A percentile compares a stretch with the other conserved stretches of the same genome.
These are phyloP conservation scores for Striga asiatica DNA, from an alignment of 257 asterid species.

Conservation along the genomic window DNA sequence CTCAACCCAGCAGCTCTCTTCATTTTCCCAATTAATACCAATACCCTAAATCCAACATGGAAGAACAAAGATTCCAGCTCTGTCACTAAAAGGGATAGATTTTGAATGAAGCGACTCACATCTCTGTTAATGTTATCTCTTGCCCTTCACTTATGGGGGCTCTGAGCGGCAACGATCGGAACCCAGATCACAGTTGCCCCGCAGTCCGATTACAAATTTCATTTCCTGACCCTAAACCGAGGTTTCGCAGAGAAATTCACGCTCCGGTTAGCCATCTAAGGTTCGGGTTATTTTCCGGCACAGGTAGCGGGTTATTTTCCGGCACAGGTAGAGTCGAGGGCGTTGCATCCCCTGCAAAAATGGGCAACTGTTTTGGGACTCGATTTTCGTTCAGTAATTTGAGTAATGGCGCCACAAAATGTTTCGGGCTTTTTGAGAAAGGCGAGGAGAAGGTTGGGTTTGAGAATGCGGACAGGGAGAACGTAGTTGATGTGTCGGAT, in stretches of 20 bases:
- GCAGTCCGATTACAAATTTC: not conserved
- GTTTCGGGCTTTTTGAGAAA: constrained; percentile 3
- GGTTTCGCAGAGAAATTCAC: constrained; percentile 29
- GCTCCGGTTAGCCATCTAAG: constrained; percentile 34
- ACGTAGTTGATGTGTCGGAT: constrained; percentile 1
- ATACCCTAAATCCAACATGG: too few relatives aligned
- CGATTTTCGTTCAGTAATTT: not conserved
- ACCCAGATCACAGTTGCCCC: not conserved
- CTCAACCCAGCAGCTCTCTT: too few relatives aligned
- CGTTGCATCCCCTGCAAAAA: constrained; percentile 5
- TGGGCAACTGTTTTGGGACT: constrained; percentile 25
- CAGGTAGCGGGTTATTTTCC: constrained; percentile 5
- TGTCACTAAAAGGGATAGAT: not conserved
- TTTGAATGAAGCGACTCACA: not conserved
- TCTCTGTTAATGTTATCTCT: not conserved
- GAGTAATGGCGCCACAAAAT: constrained; percentile 13
- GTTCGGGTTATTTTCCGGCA: constrained; percentile 1
- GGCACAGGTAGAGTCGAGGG: too few relatives aligned
- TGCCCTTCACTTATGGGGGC: constrained; percentile 29
- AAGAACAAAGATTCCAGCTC: not conserved
- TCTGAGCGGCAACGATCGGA: constrained; percentile 7
- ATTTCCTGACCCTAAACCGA: constrained; percentile 12
- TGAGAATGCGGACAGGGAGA: constrained; percentile 17
- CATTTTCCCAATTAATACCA: too few relatives aligned
- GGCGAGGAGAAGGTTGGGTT: constrained; percentile 29